A percentile compares a stretch with the other conserved stretches of the same genome.
Evolutionary conservation across 352 stramenopile species (phyloP).

Genomic region (Halophytophthora polymorphica): DNA sequence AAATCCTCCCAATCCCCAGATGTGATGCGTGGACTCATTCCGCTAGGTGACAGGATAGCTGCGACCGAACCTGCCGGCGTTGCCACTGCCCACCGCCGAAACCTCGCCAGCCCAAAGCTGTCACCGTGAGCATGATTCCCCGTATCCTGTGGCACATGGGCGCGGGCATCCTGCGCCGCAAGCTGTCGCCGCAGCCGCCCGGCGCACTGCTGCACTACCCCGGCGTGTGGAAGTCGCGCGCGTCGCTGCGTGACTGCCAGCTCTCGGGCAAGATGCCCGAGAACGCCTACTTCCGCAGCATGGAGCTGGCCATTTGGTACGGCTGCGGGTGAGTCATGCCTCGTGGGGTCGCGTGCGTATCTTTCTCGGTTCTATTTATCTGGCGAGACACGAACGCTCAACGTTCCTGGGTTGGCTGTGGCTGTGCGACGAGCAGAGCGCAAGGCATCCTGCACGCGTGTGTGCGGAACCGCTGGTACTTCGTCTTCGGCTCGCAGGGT

Average conservation of each 20-base stretch:
- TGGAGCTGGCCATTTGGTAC: conserved; percentile 76
- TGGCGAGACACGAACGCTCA: no score
- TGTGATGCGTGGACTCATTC: no score
- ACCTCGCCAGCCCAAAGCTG: no score
- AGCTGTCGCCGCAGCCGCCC: conserved; percentile 35
- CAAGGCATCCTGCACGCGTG: conserved; percentile 59
- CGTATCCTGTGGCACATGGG: conserved; percentile 74
- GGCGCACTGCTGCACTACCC: conserved; percentile 54
- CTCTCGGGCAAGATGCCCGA: conserved; percentile 48
- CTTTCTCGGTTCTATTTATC: conserved; percentile 7
- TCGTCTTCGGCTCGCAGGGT: conserved; percentile 67
- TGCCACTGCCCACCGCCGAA: no score
- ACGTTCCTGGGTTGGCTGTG: no score
- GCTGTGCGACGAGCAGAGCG: conserved; percentile 11
- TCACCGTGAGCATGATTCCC: conserved; percentile 71
- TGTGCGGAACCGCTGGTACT: conserved; percentile 57
- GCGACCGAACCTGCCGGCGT: no score
- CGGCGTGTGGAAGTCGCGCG: conserved; percentile 53
- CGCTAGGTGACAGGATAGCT: no score
- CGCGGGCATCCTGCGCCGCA: conserved; percentile 44
- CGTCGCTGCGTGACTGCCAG: conserved; percentile 57
- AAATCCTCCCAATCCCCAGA: no score
- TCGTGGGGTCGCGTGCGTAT: no score
- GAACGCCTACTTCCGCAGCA: conserved; percentile 68
- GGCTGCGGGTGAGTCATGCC: no score